Evolutionary conservation across 2,329 filamentous ascomycete species (phyloP).

Genomic region (Dryadomyces quercus-mongolicae): DNA sequence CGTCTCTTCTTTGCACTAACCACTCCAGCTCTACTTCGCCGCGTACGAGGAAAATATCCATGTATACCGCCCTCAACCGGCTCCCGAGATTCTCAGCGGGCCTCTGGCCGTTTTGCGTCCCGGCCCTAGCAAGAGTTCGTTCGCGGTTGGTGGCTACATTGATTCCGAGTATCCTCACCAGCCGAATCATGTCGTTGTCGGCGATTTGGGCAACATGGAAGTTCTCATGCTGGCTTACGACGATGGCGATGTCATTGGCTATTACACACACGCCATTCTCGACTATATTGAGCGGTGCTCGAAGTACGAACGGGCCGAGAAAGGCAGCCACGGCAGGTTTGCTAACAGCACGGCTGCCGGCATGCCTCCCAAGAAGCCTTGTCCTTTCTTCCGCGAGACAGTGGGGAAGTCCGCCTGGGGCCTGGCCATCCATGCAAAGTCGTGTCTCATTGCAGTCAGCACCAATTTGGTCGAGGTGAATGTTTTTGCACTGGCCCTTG

Average conservation of each 20-base stretch:
- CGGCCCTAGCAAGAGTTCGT: slow-evolving; percentile 25
- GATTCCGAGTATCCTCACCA: slow-evolving; percentile 41
- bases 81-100: slow-evolving; percentile 35
- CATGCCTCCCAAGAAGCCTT: neutral
- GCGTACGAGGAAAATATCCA: slow-evolving; percentile 46
- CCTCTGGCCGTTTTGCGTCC: slow-evolving; percentile 40
- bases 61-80: slow-evolving; percentile 37
- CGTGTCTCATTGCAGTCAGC: slow-evolving; percentile 77
- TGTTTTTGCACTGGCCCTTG: slow-evolving; percentile 36
- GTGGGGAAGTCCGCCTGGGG: slow-evolving; percentile 81
- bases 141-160: slow-evolving; percentile 37
- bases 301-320: neutral
- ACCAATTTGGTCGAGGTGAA: slow-evolving; percentile 53
- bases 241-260: slow-evolving; percentile 63
- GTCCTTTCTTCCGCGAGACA: slow-evolving; percentile 59
- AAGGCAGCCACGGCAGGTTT: neutral
- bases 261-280: slow-evolving; percentile 46
- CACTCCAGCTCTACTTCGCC: slow-evolving; percentile 44
- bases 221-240: slow-evolving; percentile 57
- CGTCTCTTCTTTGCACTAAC: neutral
- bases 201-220: slow-evolving; percentile 57
- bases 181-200: slow-evolving; percentile 58
- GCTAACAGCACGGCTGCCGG: neutral
- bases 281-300: slow-evolving; percentile 24
- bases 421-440: slow-evolving; percentile 65